Evolutionary conservation across 2,329 filamentous ascomycete species (phyloP).

Genomic region (Colletotrichum nymphaeae): DNA sequence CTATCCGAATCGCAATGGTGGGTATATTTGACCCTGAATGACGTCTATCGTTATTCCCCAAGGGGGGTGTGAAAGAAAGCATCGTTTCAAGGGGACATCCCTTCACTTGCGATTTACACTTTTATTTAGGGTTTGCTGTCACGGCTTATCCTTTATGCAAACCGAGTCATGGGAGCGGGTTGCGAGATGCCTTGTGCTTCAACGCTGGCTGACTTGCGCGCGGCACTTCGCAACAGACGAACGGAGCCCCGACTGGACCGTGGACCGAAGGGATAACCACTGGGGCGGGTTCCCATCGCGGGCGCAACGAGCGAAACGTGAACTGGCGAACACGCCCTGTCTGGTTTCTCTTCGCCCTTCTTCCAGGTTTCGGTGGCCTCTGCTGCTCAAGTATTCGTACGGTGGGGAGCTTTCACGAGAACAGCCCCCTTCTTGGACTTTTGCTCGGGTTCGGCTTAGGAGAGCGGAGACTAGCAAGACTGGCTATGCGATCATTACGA

Average conservation of each 20-base stretch:
- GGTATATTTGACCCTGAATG: neutral
- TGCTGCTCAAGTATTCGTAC: neutral
- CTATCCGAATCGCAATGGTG: neutral
- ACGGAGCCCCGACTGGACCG: neutral
- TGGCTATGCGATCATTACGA: neutral
- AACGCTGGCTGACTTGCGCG: neutral
- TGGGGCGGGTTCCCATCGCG: neutral
- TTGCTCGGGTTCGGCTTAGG: neutral
- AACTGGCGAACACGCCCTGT: neutral
- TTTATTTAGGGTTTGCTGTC: conserved; percentile 32
- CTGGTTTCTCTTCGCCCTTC: neutral
- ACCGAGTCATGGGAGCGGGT: conserved; percentile 16
- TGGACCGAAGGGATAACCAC: neutral
- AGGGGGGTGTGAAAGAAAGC: neutral
- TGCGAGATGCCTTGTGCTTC: neutral
- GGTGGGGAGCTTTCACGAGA: neutral
- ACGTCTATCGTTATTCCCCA: neutral
- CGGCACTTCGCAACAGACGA: neutral
- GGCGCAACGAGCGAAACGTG: neutral
- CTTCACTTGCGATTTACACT: conserved; percentile 6
- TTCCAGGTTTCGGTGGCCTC: neutral
- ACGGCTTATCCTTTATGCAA: conserved; percentile 27
- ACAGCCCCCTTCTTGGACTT: neutral
- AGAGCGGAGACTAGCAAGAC: neutral
- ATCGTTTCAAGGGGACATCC: conserved; percentile 22